Evolutionary conservation across 768 basidiomycete genomes (phyloP), one percentile per base, ranked within the genome.

Genomic region (Leccinum subtestaceum): DNA sequence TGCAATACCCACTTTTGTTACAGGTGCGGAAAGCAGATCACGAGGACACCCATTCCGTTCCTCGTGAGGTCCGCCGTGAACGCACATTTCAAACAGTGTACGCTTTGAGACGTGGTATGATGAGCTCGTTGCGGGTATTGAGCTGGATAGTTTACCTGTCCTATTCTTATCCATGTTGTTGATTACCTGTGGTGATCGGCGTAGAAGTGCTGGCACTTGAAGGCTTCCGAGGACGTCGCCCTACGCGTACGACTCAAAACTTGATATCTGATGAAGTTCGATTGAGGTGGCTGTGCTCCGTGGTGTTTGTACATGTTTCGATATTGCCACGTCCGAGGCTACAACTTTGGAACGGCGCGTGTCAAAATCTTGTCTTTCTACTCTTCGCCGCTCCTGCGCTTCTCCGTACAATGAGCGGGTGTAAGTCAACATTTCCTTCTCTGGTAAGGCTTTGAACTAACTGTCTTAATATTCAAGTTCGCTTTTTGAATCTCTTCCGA

Each of bases 401-500:
- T 59, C 34, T 60, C 60, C 43, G 72, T 73, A 83, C 72, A 73
- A 91, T 91, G 89, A 90, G 89, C 82, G 88, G 88, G 65, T 91
- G 89, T 88, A 77, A 65, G 88, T 85, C 23, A 27, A 23, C 3
- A 3, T 48, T n/a, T 4, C 53, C 50, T 40, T 12, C 31, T 7
- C 2, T 61, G 21, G 10, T 11, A 19, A 25, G 5, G 2, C 9
- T 54, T 25, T 1, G 34, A 53, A 12, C 53, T 67, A 5, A 65
- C 5, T 40, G 2, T 29, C 36, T 29, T 9, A 11, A 45, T n/a
- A 21, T 52, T 36, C 5, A 47, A 40, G 95, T 96, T 78, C 92
- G 95, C 78, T 96, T 97, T 80, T 81, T 98, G 70, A 95, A 96
- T 80, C 93, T 96, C 71, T 95, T 97, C 78, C 88, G 95, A 75